Evolutionary conservation across 2,329 filamentous ascomycete species (phyloP), one percentile per base, ranked within the genome.

Genomic region (Chalara sp.): DNA sequence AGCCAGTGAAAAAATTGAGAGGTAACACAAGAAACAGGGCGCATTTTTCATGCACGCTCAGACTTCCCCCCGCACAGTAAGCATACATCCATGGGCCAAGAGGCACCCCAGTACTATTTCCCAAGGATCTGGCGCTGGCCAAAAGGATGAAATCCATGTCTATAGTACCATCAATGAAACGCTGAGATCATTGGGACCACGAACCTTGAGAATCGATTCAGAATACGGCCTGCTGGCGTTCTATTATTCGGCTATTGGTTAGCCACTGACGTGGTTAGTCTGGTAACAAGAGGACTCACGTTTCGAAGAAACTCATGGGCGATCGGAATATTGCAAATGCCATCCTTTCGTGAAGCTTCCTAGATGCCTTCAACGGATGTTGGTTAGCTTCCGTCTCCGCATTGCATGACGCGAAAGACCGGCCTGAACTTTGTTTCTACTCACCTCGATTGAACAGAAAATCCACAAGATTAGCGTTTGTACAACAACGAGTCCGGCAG

Each of bases 271-370:
- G 12, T 12, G n/a, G 21, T 21, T 21, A 21, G 21, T 21, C 21
- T 21, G 21, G 21, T 21, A 21, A 21, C 21, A 21, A 12, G 39
- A 39, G 28, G 6, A 57, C 60, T 55, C 44, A 63, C 61, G 91
- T 96, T 67, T 99, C 95, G 61, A 99, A 99, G 72, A 99, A 99
- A 61, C 84, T 93, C 93, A 99, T 99, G 49, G 93, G 95, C 37
- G 90, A 95, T 59, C 93, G 81, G 78, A 99, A 99, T 61, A 97
- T 96, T 13, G 93, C 90, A 62, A 87, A 93, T 42, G 92, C 92
- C 93, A 99, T 97, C 57, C 89, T 80, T 71, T 97, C 93, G 67
- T 99, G 93, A 51, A 99, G 78, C 72, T 97, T 99, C 56, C 93
- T 83, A 21, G 92, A 96, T 47, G 93, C 93, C 83, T 89, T 56